These are phyloP conservation scores for Saccharomyces pastorianus DNA, from an alignment of 1,139 yeast genomes.

Conservation along the genomic window DNA sequence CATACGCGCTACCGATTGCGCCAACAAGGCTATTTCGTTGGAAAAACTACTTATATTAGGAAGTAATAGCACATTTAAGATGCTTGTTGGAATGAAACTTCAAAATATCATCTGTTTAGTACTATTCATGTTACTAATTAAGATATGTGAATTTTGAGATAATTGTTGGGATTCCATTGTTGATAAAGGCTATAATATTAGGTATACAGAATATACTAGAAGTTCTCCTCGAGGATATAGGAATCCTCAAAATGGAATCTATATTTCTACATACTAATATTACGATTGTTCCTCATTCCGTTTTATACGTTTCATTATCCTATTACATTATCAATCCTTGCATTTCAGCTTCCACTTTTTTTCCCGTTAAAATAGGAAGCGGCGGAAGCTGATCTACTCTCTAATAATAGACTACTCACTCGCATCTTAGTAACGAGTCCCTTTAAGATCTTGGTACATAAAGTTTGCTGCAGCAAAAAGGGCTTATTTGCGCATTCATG, in stretches of 20 bases:
- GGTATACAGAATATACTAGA: not conserved
- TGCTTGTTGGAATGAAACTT: too few species aligned
- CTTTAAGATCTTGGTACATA: not conserved
- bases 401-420: not conserved
- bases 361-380: not conserved
- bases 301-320: not conserved
- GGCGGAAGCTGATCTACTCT: not conserved
- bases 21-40: constrained; percentile 34
- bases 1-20: constrained; percentile 43
- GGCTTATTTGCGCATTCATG: not conserved
- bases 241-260: not conserved
- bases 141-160: not conserved
- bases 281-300: too few species aligned
- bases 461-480: not conserved
- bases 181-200: not conserved
- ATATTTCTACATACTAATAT: not conserved
- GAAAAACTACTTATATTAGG: not conserved
- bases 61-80: too few species aligned
- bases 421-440: not conserved
- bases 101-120: too few species aligned
- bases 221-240: not conserved
- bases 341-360: not conserved
- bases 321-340: not conserved
- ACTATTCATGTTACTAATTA: too few species aligned
- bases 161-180: not conserved